Evolutionary conservation across 441 rosid species (phyloP).

Genomic region (Erysimum pusillum): DNA sequence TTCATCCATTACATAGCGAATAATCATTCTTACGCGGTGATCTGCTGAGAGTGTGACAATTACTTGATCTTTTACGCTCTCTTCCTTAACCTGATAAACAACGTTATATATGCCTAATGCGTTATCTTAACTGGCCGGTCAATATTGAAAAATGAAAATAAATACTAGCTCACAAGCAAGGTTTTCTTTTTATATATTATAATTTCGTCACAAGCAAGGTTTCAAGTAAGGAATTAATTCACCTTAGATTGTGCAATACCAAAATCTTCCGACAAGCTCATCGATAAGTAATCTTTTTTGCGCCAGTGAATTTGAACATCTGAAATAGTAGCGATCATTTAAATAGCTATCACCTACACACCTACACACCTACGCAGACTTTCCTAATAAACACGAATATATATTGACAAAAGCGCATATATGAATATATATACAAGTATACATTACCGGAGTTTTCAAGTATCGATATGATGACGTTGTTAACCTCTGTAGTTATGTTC

Average conservation of each 20-base stretch:
- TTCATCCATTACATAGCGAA: not conserved
- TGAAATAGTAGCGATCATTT: not conserved
- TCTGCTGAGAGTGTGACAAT: not conserved
- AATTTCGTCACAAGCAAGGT: too few species aligned
- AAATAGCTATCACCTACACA: too few species aligned
- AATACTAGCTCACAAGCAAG: not conserved
- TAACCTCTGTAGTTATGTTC: too few species aligned
- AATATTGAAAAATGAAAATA: too few species aligned
- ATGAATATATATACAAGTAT: too few species aligned
- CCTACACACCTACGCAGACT: too few species aligned
- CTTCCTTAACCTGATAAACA: not conserved
- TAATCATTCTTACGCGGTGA: not conserved
- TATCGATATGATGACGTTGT: too few species aligned
- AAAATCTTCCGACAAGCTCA: not conserved
- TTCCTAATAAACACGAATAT: too few species aligned
- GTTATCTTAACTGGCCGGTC: not conserved
- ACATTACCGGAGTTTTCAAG: too few species aligned
- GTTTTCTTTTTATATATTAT: not conserved
- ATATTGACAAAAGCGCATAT: too few species aligned
- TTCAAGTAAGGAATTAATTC: not conserved
- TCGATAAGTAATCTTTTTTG: not conserved
- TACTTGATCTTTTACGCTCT: not conserved
- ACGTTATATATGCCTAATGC: not conserved
- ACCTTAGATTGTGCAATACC: not conserved
- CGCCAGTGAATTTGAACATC: slow-evolving; percentile 1